Evolutionary conservation across 345 rosid genomes (phyloP).

Genomic region (Gossypium longicalyx): DNA sequence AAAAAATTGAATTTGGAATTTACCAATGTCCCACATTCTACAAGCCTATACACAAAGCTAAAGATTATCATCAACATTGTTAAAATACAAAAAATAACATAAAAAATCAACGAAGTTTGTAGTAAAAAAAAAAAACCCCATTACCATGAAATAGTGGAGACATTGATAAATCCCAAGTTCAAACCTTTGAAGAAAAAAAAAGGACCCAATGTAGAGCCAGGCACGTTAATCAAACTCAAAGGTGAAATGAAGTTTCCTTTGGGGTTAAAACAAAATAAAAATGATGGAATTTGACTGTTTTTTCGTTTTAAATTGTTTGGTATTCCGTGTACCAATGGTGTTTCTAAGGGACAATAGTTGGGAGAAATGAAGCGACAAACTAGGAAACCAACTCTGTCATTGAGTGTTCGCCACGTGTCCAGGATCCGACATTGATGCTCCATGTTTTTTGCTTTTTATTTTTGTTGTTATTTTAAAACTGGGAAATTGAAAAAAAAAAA

Average conservation of each 20-base stretch:
- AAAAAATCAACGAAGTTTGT: background rate
- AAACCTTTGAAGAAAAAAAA: slow-evolving; percentile 16
- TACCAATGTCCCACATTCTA: background rate
- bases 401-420: slow-evolving; percentile 32
- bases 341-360: slow-evolving; percentile 10
- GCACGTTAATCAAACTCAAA: slow-evolving; percentile 22
- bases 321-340: slow-evolving; percentile 25
- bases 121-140: background rate
- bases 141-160: background rate
- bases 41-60: background rate
- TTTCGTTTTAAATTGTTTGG: slow-evolving; percentile 4
- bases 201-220: background rate
- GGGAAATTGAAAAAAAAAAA: background rate
- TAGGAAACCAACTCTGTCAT: background rate
- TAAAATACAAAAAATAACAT: background rate
- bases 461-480: background rate
- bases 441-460: background rate
- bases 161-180: background rate
- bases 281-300: background rate
- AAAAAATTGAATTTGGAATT: background rate
- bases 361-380: slow-evolving; percentile 7
- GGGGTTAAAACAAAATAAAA: background rate
- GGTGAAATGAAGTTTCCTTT: background rate
- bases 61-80: slow-evolving; percentile 3
- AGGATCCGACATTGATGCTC: slow-evolving; percentile 21